These are phyloP conservation scores for Cinnamomum micranthum DNA, from an alignment of 164 flowering plant genomes.

Conservation along the genomic window DNA sequence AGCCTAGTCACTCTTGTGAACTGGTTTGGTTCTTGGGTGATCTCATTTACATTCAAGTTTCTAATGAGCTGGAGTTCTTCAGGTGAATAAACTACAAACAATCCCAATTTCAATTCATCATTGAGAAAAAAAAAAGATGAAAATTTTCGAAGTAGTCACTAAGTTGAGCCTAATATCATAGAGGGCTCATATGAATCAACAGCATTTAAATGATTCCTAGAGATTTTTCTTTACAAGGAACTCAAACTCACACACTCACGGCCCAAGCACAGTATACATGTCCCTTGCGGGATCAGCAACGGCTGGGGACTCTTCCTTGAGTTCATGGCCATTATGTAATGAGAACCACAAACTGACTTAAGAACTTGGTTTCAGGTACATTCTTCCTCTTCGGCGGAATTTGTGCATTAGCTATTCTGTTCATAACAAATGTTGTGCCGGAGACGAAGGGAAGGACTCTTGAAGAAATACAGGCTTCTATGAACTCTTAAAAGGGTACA, in stretches of 20 bases:
- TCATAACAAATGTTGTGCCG: slow-evolving; percentile 36
- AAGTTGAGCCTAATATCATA: too few species aligned
- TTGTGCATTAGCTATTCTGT: slow-evolving; percentile 22
- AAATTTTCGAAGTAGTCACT: too few species aligned
- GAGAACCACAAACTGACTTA: too few species aligned
- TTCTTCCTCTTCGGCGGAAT: slow-evolving; percentile 28
- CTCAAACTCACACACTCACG: too few species aligned
- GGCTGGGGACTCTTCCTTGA: too few species aligned
- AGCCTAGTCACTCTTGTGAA: slow-evolving; percentile 81
- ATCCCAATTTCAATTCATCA: not conserved
- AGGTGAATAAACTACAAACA: slow-evolving; percentile 32
- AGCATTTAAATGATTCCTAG: too few species aligned
- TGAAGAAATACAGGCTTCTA: slow-evolving; percentile 35
- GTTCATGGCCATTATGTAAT: too few species aligned
- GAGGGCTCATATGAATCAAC: too few species aligned
- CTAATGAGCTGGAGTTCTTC: slow-evolving; percentile 84
- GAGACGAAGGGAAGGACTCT: slow-evolving; percentile 32
- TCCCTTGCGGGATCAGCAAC: too few species aligned
- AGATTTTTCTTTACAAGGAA: too few species aligned
- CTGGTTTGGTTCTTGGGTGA: slow-evolving; percentile 88
- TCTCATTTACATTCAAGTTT: slow-evolving; percentile 82
- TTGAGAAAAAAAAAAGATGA: too few species aligned
- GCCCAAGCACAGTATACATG: too few species aligned
- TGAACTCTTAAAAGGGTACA: slow-evolving; percentile 4
- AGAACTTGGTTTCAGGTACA: slow-evolving; percentile 23